Evolutionary conservation across 805 yeast species (phyloP), one percentile per base, ranked within the genome.

Genomic region (Candida ipomoeae): DNA sequence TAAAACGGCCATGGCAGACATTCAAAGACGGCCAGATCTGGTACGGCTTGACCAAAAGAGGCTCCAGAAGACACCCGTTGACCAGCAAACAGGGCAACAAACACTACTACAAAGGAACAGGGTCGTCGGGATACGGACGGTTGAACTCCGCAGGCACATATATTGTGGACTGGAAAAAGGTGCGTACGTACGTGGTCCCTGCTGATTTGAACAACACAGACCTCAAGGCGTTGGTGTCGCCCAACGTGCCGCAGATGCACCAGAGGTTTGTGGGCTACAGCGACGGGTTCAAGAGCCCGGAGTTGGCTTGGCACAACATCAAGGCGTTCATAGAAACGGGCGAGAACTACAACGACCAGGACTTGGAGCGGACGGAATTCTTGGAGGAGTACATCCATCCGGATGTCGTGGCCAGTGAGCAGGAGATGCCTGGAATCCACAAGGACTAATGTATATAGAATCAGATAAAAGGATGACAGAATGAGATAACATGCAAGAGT

Each of bases 11-110:
- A 39, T 90, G 97, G 97, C 86, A 87, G 62, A 85, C 85, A 36
- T 87, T 78, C 67, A 81, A 80, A 58, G 94, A 89, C 60, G 96
- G 96, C 15, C 81, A 88, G 39, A 75, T 88, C 18, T 90, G 87
- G 75, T 90, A 90, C 64, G 97, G 97, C 44, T 60, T 72, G 23
- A 73, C 85, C 14, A 90, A 87, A 63, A 65, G 84, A 7, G 97
- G 97, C 49, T 83, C 89, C 56, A 89, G 85, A 67, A 84, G 97
- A 73, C 79, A 80, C 64, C 80, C 96, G 5, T 73, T 92, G 60
- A 86, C 96, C 20, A 85, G 97, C 20, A 94, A 94, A 62, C 89
- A 89, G 65, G 98, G 99, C 62, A 92, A 94, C 71, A 90, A 91
- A 74, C 85, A 87, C 60, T 87, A 78, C 71, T 94, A 94, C 73